These are phyloP conservation scores for Epichloe amarillans DNA, from an alignment of 2,329 filamentous ascomycete genomes.

Conservation along the genomic window DNA sequence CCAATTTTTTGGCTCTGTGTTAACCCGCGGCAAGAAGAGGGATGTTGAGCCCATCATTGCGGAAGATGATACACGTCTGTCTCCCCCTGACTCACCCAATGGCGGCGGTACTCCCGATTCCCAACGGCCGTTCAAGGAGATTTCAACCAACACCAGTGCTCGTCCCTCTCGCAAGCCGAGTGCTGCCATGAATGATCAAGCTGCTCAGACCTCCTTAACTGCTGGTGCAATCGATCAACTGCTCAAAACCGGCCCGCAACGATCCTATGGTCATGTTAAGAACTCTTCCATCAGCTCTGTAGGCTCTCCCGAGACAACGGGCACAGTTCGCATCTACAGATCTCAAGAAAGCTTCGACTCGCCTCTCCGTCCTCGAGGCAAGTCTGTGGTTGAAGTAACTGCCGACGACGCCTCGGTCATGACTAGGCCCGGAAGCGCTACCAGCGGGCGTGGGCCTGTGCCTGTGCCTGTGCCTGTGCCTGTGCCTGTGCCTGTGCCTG, in stretches of 20 bases:
- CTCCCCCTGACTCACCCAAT: conserved; percentile 25
- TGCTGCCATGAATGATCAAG: conserved; percentile 48
- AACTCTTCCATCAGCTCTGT: conserved; percentile 23
- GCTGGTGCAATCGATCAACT: conserved; percentile 68
- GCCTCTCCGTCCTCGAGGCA: conserved; percentile 25
- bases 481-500: conserved; percentile 22
- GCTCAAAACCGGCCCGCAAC: conserved; percentile 33
- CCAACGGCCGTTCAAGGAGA: conserved; percentile 45
- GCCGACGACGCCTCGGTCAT: conserved; percentile 24
- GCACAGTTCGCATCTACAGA: conserved; percentile 30
- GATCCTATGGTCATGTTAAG: conserved; percentile 18
- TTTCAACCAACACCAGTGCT: conserved; percentile 43
- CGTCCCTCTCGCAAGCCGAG: conserved; percentile 26
- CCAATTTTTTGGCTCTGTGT: conserved; percentile 30
- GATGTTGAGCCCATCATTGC: conserved; percentile 37
- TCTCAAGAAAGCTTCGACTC: conserved; percentile 38
- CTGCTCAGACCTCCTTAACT: conserved; percentile 75
- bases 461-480: conserved; percentile 25
- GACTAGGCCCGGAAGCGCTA: conserved; percentile 57
- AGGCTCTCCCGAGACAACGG: conserved; percentile 23
- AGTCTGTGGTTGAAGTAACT: conserved; percentile 23
- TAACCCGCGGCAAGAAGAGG: conserved; percentile 31
- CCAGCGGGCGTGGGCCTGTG: conserved; percentile 42
- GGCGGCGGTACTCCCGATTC: conserved; percentile 40
- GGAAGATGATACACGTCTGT: conserved; percentile 51